Evolutionary conservation across 179 eudicot species (phyloP), one percentile per base, ranked within the genome.

Genomic region (Kewa caespitosa): DNA sequence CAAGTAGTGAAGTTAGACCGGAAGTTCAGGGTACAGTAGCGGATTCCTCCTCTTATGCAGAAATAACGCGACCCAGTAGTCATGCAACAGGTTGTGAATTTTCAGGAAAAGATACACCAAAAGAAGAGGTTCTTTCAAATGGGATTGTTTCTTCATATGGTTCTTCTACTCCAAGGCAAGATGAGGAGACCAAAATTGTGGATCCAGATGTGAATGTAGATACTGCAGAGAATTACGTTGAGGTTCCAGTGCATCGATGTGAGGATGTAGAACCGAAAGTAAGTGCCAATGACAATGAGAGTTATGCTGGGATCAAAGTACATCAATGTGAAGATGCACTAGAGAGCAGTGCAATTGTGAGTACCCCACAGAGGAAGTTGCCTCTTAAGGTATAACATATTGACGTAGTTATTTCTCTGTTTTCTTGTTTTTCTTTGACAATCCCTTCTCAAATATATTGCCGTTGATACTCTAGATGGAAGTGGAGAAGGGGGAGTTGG

Each of bases 381-480:
- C 76, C 73, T 43, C 28, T 69, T 34, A 59, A 81, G 88, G 89
- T 90, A 76, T 64, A 38, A 72, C 20, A 55, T 4, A n/a, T n/a
- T n/a, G n/a, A n/a, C n/a, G n/a, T n/a, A n/a, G n/a, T 59, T 34
- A 18, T 50, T 17, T 69, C 28, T 72, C 31, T 1, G 52, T 57
- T 76, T 52, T 61, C 31, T 80, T 20, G 23, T 46, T 8, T 67
- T 41, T 68, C 15, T 67, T 43, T 59, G 74, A 33, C 60, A 48
- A 42, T 54, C 34, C 30, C 37, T 41, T 78, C 27, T 65, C 36
- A 69, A 25, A 50, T 74, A 52, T 64, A 28, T 54, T 46, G 2
- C 33, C 63, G 8, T 75, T 72, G 68, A 52, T 69, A 74, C 61
- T 82, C 46, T 77, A 89, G 96, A 78, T 72, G 43, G 81, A 74